phyloP scores from a whole-genome alignment of 768 basidiomycete species.

The Trametes villosa region DNA sequence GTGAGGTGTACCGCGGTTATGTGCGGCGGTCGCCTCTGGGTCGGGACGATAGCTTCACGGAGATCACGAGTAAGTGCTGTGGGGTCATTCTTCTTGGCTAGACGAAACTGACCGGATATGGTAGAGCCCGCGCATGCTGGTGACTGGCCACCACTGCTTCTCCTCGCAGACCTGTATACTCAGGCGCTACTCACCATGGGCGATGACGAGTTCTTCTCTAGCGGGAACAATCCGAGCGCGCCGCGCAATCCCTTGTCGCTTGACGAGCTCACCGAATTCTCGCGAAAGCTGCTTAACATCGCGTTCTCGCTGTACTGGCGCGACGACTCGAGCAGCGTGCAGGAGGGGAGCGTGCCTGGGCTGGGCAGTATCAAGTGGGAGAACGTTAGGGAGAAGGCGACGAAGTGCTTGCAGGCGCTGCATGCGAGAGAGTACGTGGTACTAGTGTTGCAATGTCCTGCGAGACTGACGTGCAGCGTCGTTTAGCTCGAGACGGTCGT shows the following conservation, averaged over 20 bases:
- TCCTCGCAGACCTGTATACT: slow-evolving; percentile 81
- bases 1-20: slow-evolving; percentile 73
- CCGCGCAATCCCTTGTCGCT: slow-evolving; percentile 77
- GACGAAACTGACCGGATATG: not conserved
- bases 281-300: slow-evolving; percentile 79
- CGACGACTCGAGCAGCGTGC: slow-evolving; percentile 50
- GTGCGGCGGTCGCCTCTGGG: slow-evolving; percentile 68
- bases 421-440: slow-evolving; percentile 84
- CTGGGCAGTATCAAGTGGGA: slow-evolving; percentile 58
- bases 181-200: slow-evolving; percentile 89
- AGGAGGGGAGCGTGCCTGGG: slow-evolving; percentile 46
- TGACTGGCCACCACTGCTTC: slow-evolving; percentile 71
- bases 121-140: slow-evolving; percentile 49
- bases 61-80: slow-evolving; percentile 44
- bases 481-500: slow-evolving; percentile 77
- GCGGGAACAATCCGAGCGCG: slow-evolving; percentile 33
- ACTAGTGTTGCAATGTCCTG: not conserved
- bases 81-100: not conserved
- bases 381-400: slow-evolving; percentile 73
- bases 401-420: slow-evolving; percentile 77
- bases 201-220: slow-evolving; percentile 94
- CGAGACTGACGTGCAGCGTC: not conserved
- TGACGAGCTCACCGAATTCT: slow-evolving; percentile 80
- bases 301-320: slow-evolving; percentile 80
- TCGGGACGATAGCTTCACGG: slow-evolving; percentile 48